These are phyloP conservation scores for Starmerella stigmatis DNA, from an alignment of 805 yeast genomes.

Conservation along the genomic window DNA sequence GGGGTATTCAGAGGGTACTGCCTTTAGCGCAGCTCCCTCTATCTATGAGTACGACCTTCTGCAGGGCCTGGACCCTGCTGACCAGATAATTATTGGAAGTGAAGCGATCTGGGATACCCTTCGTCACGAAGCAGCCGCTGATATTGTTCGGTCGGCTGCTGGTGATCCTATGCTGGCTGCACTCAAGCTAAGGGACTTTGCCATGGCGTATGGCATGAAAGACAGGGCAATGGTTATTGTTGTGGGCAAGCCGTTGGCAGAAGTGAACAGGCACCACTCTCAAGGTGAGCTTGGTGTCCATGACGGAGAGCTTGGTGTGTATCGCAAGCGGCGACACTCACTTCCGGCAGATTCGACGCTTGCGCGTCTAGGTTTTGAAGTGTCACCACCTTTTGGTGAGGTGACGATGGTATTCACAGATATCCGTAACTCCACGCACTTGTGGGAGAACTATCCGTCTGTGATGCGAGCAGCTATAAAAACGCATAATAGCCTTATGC, in stretches of 20 bases:
- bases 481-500: conserved; percentile 87
- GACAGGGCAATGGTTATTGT: conserved; percentile 77
- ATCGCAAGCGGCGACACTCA: conserved; percentile 38
- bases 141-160: conserved; percentile 64
- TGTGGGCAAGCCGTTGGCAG: conserved; percentile 26
- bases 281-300: conserved; percentile 6
- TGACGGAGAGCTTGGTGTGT: conserved; percentile 7
- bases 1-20: conserved; percentile 73
- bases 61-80: conserved; percentile 55
- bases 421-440: conserved; percentile 81
- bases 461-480: conserved; percentile 97
- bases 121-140: conserved; percentile 78
- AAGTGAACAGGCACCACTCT: background rate
- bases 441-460: conserved; percentile 83
- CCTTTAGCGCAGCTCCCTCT: conserved; percentile 79
- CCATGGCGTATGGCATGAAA: conserved; percentile 79
- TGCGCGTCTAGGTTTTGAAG: conserved; percentile 71
- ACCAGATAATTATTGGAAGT: conserved; percentile 74
- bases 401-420: conserved; percentile 95
- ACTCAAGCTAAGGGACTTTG: conserved; percentile 84
- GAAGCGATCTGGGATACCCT: conserved; percentile 77
- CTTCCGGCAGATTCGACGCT: conserved; percentile 63
- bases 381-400: conserved; percentile 89
- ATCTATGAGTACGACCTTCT: conserved; percentile 43
- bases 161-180: conserved; percentile 86